Base-by-base conservation (phyloP, 345 rosid genomes). In the Populus tremula region DNA sequence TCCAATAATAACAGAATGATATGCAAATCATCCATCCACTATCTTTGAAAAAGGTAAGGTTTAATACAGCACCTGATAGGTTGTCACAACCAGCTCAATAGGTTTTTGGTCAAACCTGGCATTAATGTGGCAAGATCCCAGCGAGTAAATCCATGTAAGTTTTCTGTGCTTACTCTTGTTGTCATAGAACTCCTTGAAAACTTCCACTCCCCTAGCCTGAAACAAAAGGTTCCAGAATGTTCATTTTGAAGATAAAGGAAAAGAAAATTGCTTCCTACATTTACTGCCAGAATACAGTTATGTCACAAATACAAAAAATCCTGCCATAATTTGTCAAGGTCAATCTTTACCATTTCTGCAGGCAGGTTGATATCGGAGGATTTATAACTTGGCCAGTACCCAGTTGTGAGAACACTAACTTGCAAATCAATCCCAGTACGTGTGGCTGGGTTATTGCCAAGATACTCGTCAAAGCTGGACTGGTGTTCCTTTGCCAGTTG, bases 371-470 rank as follows among this genome's bases (percentile, higher is more conserved):
- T 85, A 87, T 92, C 92, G 73, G 88, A 88, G 49, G 97, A 89
- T 69, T 94, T 92, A 84, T 89, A 94, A 78, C 91, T 92, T 50
- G 97, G 98, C 98, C 98, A 94, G 76, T 89, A 92, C 45, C 96
- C 97, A 67, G 94, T 92, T 47, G 98, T 94, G 39, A 94, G 92
- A 79, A 94, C 96, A 75, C 90, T 90, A 27, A 92, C 97, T 13
- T 94, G 75, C 81, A 92, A 85, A 71, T 94, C 97, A 75, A 94
- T 87, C 41, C 93, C 98, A 31, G 93, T 92, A 87, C 81, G 85
- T 70, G 85, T 87, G 74, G 81, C 76, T 20, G 90, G 75, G 78
- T 90, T 89, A n/a, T 78, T 83, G 61, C 50, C 69, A 54, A 92
- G 93, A 82, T 91, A 90, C 20, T 90, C 91, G 82, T 90, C 97